Conservation (phyloP, 2,329 filamentous ascomycete genomes). For the Alternaria sp. region DNA sequence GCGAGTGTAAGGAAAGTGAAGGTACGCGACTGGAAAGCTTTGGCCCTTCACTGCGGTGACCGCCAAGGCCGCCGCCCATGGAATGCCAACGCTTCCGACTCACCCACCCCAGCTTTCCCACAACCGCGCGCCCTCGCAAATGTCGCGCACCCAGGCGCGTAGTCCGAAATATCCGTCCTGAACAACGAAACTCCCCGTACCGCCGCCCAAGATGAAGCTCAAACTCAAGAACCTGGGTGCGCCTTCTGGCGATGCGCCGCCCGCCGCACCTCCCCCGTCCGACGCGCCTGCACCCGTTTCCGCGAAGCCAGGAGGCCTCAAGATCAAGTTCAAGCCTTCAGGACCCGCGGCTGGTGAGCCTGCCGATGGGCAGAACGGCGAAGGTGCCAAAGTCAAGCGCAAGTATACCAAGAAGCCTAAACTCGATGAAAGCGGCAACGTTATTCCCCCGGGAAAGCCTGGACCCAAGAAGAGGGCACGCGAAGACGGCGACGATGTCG, state of each 20-base stretch:
- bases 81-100: constrained; percentile 9
- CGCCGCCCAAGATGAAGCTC: constrained; percentile 38
- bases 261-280: constrained; percentile 19
- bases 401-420: constrained; percentile 53
- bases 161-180: neutral
- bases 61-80: constrained; percentile 23
- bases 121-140: constrained; percentile 9
- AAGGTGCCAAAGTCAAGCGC: constrained; percentile 50
- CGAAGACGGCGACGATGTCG: constrained; percentile 43
- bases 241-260: constrained; percentile 30
- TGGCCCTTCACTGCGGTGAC: constrained; percentile 23
- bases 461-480: constrained; percentile 44
- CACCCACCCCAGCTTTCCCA: constrained; percentile 1
- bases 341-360: constrained; percentile 28
- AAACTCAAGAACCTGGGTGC: constrained; percentile 37
- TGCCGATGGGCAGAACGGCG: constrained; percentile 40
- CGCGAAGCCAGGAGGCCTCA: constrained; percentile 28
- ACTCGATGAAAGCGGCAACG: constrained; percentile 37
- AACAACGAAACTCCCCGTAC: neutral
- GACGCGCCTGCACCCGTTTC: constrained; percentile 19
- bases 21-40: constrained; percentile 23
- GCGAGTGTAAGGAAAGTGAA: constrained; percentile 16
- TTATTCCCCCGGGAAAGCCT: constrained; percentile 32
- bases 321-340: constrained; percentile 43
- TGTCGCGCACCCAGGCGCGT: constrained; percentile 19